Evolutionary conservation across 805 yeast genomes (phyloP), one percentile per base, ranked within the genome.

Genomic region (Kluyveromyces dobzhanskii): DNA sequence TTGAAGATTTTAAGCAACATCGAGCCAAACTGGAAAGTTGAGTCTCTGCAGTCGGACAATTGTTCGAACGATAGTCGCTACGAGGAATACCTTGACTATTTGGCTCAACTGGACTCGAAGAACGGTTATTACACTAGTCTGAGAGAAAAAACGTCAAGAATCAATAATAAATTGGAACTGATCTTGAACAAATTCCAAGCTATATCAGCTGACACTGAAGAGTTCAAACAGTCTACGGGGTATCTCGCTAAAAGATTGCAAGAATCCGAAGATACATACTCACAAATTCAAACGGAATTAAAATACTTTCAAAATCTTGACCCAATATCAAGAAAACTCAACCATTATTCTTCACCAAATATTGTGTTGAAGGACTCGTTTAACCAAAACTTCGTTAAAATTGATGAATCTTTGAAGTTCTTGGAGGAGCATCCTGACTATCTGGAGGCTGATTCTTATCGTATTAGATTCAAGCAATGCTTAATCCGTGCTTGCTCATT

Each of bases 401-500:
- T 90, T 35, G 94, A 87, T 52, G 64, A 61, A 12, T 85, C 94
- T 26, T 59, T 88, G 28, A 61, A 52, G 2, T 88, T 85, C 54
- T 67, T 79, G 4, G 65, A 69, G 7, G 60, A 63, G 3, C 73
- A 78, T 38, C 59, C 66, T 5, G 78, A 78, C 41, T 81, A 82
- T 51, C 78, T 75, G 52, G 95, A 87, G 39, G 65, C 75, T 9
- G 90, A 78, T 19, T 53, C 75, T 2, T 86, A 84, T 55, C 71
- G 70, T 35, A 75, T 78, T 45, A 72, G 88, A 42, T 85, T 85
- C 62, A 75, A 83, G 44, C 94, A 85, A 50, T 85, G 95, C 51
- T 69, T 86, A 71, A 78, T 88, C 1, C 71, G 95, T 42, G 80
- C 94, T 1, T 67, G 86, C 34, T 77, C 92, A 0, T 65, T 90